phyloP scores from a whole-genome alignment of 2,329 filamentous ascomycete species.

The Chaetomium sp. region DNA sequence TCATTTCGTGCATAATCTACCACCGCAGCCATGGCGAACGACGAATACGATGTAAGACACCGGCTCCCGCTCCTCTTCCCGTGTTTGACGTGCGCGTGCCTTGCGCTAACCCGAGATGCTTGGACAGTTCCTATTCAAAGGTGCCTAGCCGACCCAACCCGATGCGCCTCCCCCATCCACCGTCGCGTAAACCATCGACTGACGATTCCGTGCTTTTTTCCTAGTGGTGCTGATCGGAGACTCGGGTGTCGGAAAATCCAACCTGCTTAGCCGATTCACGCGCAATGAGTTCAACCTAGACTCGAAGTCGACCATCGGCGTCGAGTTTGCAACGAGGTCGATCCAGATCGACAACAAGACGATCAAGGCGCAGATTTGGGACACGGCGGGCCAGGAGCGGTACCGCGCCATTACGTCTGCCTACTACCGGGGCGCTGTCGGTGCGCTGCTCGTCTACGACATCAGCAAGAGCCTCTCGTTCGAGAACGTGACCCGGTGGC shows the following conservation, averaged over 20 bases:
- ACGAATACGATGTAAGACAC: constrained; percentile 95
- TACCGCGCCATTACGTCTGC: constrained; percentile 99
- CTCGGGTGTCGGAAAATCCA: constrained; percentile 99
- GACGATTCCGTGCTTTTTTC: constrained; percentile 26
- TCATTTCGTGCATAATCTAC: constrained; percentile 34
- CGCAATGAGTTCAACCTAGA: constrained; percentile 99
- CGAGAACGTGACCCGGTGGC: constrained; percentile 97
- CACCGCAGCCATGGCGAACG: constrained; percentile 84
- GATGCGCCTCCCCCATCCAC: constrained; percentile 9
- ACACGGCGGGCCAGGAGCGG: constrained; percentile 97
- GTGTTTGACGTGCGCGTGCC: constrained; percentile 28
- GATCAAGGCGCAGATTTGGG: constrained; percentile 99
- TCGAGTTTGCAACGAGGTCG: constrained; percentile 97
- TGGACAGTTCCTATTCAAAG: constrained; percentile 96
- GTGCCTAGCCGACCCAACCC: constrained; percentile 48
- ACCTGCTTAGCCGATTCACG: constrained; percentile 98
- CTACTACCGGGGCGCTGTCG: constrained; percentile 97
- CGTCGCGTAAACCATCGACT: constrained; percentile 39
- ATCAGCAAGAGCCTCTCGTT: constrained; percentile 99
- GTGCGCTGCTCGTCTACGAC: constrained; percentile 96
- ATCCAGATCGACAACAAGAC: constrained; percentile 99
- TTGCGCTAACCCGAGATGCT: constrained; percentile 41
- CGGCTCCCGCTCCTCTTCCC: constrained; percentile 29
- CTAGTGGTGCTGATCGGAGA: constrained; percentile 98
- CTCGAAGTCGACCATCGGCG: constrained; percentile 99